Evolutionary conservation across 106 monocot genomes (phyloP).

Genomic region (Acorus gramineus): DNA sequence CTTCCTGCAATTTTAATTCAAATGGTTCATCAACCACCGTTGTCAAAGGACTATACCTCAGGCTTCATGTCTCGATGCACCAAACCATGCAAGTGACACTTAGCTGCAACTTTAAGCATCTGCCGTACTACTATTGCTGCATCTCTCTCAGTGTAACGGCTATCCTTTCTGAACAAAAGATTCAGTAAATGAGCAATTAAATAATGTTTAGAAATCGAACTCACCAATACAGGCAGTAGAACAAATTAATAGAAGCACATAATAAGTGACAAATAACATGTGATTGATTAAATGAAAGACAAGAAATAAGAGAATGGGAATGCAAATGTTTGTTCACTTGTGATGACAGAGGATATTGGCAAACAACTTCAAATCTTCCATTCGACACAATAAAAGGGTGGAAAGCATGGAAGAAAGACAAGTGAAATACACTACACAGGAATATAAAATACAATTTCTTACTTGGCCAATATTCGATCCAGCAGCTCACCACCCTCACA

Average conservation of each 20-base stretch:
- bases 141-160: constrained; percentile 92
- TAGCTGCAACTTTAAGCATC: constrained; percentile 94
- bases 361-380: neutral
- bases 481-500: constrained; percentile 95
- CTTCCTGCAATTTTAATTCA: neutral
- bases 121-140: constrained; percentile 82
- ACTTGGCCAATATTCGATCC: constrained; percentile 87
- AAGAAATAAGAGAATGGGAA: neutral
- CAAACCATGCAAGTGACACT: constrained; percentile 91
- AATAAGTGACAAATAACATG: too few relatives aligned
- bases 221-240: too few relatives aligned
- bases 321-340: neutral
- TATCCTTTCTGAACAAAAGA: constrained; percentile 61
- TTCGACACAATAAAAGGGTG: too few relatives aligned
- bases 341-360: neutral
- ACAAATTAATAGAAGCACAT: too few relatives aligned
- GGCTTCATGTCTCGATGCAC: constrained; percentile 98
- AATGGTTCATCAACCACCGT: too few relatives aligned
- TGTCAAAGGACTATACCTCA: constrained; percentile 39
- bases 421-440: neutral
- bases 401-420: neutral
- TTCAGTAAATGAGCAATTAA: too few relatives aligned
- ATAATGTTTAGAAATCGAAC: too few relatives aligned
- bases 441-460: constrained; percentile 21
- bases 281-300: too few relatives aligned